Percentiles rank a stretch among this genome's conserved stretches.
Evolutionary conservation across 805 yeast genomes (phyloP).

Genomic region (Candida golubevii): DNA sequence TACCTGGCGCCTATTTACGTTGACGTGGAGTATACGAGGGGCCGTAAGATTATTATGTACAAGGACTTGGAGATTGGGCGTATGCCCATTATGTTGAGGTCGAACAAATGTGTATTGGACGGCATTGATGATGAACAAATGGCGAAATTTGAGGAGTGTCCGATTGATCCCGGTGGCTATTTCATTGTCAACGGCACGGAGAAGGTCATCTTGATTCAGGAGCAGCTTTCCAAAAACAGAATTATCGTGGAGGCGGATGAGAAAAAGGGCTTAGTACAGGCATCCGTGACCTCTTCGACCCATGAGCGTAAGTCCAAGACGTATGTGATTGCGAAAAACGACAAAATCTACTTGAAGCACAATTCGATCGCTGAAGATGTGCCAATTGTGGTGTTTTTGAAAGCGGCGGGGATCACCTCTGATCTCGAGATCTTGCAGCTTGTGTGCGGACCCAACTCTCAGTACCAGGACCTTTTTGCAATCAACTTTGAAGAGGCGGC

Average conservation of each 20-base stretch:
- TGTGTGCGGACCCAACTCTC: constrained; percentile 86
- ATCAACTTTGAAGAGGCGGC: constrained; percentile 94
- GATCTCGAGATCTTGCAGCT: constrained; percentile 91
- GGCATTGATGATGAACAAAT: constrained; percentile 75
- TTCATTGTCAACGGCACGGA: constrained; percentile 98
- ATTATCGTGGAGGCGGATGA: constrained; percentile 97
- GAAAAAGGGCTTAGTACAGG: constrained; percentile 90
- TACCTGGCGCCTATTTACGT: constrained; percentile 94
- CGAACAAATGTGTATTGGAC: constrained; percentile 83
- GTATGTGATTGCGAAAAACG: constrained; percentile 89
- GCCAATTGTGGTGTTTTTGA: constrained; percentile 87
- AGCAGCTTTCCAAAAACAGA: constrained; percentile 93
- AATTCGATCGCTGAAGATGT: constrained; percentile 93
- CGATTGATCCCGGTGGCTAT: constrained; percentile 98
- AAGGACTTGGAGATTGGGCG: constrained; percentile 91
- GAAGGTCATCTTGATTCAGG: constrained; percentile 93
- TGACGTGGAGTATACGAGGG: constrained; percentile 96
- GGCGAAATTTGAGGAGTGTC: constrained; percentile 92
- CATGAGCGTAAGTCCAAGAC: constrained; percentile 98
- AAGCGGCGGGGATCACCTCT: constrained; percentile 91
- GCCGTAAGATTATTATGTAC: constrained; percentile 85
- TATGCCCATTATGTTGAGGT: constrained; percentile 98
- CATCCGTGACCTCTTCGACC: constrained; percentile 95
- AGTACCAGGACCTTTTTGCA: constrained; percentile 88
- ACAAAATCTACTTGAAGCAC: constrained; percentile 84